phyloP scores from a whole-genome alignment of 1,139 yeast species.

The Yamadazyma diddensiae region DNA sequence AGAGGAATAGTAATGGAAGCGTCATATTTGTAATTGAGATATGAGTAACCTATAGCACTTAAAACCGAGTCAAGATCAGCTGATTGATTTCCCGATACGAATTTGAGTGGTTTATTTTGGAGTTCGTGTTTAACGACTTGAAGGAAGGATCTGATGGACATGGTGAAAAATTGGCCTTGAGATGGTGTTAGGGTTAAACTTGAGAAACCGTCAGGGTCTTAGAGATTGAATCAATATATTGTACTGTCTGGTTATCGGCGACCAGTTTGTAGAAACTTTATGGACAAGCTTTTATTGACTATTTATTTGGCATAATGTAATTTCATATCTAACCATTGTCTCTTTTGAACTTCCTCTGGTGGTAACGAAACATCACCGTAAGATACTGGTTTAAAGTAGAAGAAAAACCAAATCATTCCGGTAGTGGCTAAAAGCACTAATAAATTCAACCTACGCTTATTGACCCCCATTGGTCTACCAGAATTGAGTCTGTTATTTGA shows the following conservation, averaged over 20 bases:
- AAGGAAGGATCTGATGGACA: constrained; percentile 14
- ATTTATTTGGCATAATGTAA: constrained; percentile 76
- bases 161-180: too few species aligned
- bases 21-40: constrained; percentile 35
- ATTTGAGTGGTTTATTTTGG: constrained; percentile 21
- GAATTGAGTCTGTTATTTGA: constrained; percentile 46
- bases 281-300: too few species aligned
- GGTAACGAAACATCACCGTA: constrained; percentile 74
- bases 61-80: constrained; percentile 85
- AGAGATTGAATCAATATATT: too few species aligned
- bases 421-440: constrained; percentile 41
- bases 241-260: too few species aligned
- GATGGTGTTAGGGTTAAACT: too few species aligned
- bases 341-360: constrained; percentile 60
- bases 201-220: too few species aligned
- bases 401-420: constrained; percentile 60
- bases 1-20: constrained; percentile 51
- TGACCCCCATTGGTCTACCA: constrained; percentile 19
- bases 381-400: constrained; percentile 77
- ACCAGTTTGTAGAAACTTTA: too few species aligned
- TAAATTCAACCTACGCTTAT: constrained; percentile 25
- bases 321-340: constrained; percentile 82
- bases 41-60: constrained; percentile 70
- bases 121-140: constrained; percentile 9
- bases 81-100: constrained; percentile 85